Base-by-base conservation (phyloP, 257 asterid species). In the Petrea volubilis region DNA sequence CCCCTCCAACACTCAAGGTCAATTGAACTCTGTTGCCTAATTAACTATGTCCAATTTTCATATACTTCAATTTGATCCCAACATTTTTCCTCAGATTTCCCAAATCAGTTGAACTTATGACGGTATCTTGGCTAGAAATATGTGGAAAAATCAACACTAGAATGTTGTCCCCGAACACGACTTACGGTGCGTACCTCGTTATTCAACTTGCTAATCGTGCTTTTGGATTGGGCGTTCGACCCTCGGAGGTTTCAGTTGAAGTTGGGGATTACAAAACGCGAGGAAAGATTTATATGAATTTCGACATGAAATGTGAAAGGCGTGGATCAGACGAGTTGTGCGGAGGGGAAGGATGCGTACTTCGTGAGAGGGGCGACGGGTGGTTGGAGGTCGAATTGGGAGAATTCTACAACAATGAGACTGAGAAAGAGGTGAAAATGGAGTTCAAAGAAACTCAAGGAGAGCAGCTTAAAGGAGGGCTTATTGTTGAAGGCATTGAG, bases 301-400 rank as follows among this genome's bases (percentile, higher is more conserved):
- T 5, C 43, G 43, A 38, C 1, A 50, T 27, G 1, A 2, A 38
- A 2, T 47, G 33, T 36, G 60, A 60, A 17, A 68, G 40, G 34
- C 82, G 62, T 44, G 81, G 2, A 34, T 25, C 44, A 34, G 67
- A 18, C 6, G 14, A 50, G 33, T 59, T 73, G 67, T 25, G 67
- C 0, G 41, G 17, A 40, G 82, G 70, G 6, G 58, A 40, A 15
- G 90, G 75, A 23, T 8, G 68, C n/a, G 46, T 44, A 3, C 23
- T 82, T 17, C 14, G 49, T 5, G 76, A 61, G 23, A 81, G 96
- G 6, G 70, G 36, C 11, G 95, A 88, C 62, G 90, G 93, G 18
- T 90, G 95, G 96, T 36, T 84, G 50, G 96, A 90, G 74, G 57
- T 88, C 14, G 89, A 84, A 24, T 57, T 90, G 72, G 96, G 96